Base-by-base conservation (phyloP, 768 basidiomycete species). In the Calocybe gangraenosa region DNA sequence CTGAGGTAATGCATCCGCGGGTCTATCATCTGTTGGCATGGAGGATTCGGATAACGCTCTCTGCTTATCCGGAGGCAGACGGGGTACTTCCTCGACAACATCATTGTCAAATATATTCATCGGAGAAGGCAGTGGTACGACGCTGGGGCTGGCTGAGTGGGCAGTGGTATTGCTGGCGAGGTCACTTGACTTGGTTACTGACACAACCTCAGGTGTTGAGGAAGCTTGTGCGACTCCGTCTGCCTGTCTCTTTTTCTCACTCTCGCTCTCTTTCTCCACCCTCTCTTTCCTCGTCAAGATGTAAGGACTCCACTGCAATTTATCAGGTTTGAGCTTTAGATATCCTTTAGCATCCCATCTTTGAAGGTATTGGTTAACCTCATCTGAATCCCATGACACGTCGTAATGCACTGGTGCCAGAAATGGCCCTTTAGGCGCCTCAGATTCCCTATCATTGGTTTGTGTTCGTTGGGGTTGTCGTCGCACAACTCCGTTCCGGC, bases 281-380 rank as follows among this genome's bases (percentile, higher is more conserved):
- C 43, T 51, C 14, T 51, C 49, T 38, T 52, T 52, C 44, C 57
- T 47, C 19, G 52, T 52, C 18, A 55, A 37, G 20, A 96, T 67
- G 65, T 95, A 98, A 20, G 95, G 95, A 50, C 84, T 94, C 89
- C 95, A 99, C 58, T 91, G 92, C 49, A 98, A 73, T 62, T 82
- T 82, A 58, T 95, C 92, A 1, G 92, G 84, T 53, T 77, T 79
- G 46, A 91, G 69, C 52, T 65, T 76, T 48, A 92, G 58, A 55
- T 92, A 87, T 3, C 86, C 87, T 65, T 93, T 96, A 34, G 65
- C 62, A 50, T 86, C 82, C 81, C 89, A 88, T 43, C 73, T 74
- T 33, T 65, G 66, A 44, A 96, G 49, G 61, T 85, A 87, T 45
- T 70, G 71, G 15, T 73, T 67, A 39, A 95, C 85, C 52, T 72